A percentile compares a stretch with the other conserved stretches of the same genome.
phyloP scores from a whole-genome alignment of 1,284 basidiomycete genomes.

The Mycena citricolor region DNA sequence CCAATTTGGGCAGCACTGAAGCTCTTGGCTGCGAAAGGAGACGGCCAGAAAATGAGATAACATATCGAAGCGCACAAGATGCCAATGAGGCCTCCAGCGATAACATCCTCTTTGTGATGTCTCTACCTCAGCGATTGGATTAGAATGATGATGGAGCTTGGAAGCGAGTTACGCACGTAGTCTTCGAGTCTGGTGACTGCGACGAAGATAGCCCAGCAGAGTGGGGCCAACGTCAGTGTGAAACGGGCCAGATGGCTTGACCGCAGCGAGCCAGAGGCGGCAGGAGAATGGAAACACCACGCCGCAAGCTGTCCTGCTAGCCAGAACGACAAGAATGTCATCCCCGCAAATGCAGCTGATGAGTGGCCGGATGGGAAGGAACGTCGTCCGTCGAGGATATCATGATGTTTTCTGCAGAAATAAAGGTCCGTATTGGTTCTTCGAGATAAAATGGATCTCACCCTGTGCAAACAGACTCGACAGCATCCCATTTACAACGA shows the following conservation, averaged over 20 bases:
- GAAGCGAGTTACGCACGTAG: constrained; percentile 44
- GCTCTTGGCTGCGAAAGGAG: constrained; percentile 44
- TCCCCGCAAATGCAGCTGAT: constrained; percentile 44
- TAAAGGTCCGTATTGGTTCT: background rate
- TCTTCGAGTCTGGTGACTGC: constrained; percentile 64
- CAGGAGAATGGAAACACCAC: constrained; percentile 51
- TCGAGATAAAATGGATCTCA: constrained; percentile 25
- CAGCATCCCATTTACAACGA: constrained; percentile 60
- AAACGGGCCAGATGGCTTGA: constrained; percentile 52
- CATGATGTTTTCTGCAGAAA: constrained; percentile 35
- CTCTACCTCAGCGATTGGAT: constrained; percentile 36
- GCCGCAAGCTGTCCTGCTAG: constrained; percentile 63
- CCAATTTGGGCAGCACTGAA: constrained; percentile 32
- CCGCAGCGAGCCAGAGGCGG: constrained; percentile 35
- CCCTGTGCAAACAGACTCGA: constrained; percentile 54
- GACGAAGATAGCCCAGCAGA: constrained; percentile 60
- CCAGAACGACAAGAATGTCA: constrained; percentile 63
- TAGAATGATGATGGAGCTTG: background rate
- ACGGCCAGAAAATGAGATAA: constrained; percentile 67
- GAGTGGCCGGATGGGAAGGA: constrained; percentile 73
- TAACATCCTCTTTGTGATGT: constrained; percentile 69
- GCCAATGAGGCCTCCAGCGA: constrained; percentile 60
- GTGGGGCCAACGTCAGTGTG: constrained; percentile 48
- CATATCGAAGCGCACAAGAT: constrained; percentile 46
- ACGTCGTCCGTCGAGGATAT: constrained; percentile 51